Base-by-base conservation (phyloP, 768 basidiomycete genomes). In the Hericium coralloides region DNA sequence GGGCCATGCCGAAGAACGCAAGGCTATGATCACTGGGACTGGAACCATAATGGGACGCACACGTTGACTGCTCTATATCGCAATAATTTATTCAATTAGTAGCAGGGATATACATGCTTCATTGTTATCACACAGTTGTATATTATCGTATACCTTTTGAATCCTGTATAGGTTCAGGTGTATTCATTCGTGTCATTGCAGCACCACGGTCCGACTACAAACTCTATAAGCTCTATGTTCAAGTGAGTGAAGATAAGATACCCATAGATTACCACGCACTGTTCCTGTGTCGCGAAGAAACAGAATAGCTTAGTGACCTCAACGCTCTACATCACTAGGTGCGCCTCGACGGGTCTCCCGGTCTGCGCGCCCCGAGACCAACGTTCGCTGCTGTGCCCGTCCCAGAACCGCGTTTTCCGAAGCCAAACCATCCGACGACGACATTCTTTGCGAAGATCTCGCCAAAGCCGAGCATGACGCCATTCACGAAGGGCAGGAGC, bases 391-490 rank as follows among this genome's bases (percentile, higher is more conserved):
- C 67, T 15, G 49, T 23, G 15, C 17, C 20, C 22, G 25, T 23
- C 15, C 23, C 26, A 7, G 49, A 23, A 10, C 69, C 64, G 5
- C 65, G 60, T 54, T 60, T 64, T 2, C 68, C 72, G 74, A 75
- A 78, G 38, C 77, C 77, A 43, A 78, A 66, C 77, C 77, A 78
- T 7, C 70, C 67, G 17, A 88, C 70, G 17, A 89, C 68, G n/a
- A 89, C 77, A 48, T 87, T 81, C 70, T 87, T 88, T 38, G 88
- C 92, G 67, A 94, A 92, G 52, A 95, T 88, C 70, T 95, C 93
- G 41, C 92, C 92, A 66, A 95, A 94, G n/a, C 92, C 92, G 52
- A 94, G 82, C 92, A 95, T 95, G 57, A 95, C 89, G 18, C 92
- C 93, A 61, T 95, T 95, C 9, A 95, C 79, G 69, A 95, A 95